Evolutionary conservation across 208 protist genomes (phyloP).

Genomic region (Leishmania tropica): DNA sequence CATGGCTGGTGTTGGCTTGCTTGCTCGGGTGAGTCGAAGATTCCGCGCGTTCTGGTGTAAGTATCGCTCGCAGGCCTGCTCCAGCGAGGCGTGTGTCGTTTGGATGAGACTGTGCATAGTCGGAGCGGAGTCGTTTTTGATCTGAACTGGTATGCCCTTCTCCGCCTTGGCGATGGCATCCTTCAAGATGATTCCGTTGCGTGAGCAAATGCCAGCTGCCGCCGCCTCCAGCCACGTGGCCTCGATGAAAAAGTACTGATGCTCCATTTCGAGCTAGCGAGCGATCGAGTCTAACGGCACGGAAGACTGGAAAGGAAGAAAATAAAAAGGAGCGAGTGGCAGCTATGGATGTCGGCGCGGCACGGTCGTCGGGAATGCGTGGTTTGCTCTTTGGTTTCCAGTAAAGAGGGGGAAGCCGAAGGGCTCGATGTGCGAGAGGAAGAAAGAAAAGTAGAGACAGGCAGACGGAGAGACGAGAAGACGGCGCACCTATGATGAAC

Average conservation of each 20-base stretch:
- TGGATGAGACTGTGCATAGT: constrained; percentile 17
- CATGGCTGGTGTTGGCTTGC: not conserved
- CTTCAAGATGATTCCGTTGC: constrained; percentile 26
- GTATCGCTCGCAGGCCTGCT: constrained; percentile 14
- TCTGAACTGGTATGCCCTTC: constrained; percentile 23
- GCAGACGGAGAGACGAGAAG: constrained; percentile 4
- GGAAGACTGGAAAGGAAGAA: not conserved
- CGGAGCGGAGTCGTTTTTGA: constrained; percentile 16
- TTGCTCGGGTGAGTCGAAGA: constrained; percentile 21
- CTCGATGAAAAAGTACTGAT: constrained; percentile 36
- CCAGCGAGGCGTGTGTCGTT: constrained; percentile 4
- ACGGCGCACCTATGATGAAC: not conserved
- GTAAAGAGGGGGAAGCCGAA: not conserved
- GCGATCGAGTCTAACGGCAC: not conserved
- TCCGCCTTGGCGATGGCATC: constrained; percentile 34
- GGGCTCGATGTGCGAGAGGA: not conserved
- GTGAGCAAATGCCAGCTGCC: constrained; percentile 29
- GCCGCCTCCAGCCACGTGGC: constrained; percentile 42
- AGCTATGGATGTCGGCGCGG: not conserved
- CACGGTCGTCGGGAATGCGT: not conserved
- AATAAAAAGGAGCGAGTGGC: not conserved
- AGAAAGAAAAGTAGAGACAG: not conserved
- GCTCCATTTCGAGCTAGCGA: not conserved
- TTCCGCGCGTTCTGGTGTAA: constrained; percentile 3
- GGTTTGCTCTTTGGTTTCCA: not conserved